A percentile compares a stretch with the other conserved stretches of the same genome.
These are phyloP conservation scores for Haplosporangium sp. DNA, from an alignment of 371 early-diverging fungal species.

Conservation along the genomic window DNA sequence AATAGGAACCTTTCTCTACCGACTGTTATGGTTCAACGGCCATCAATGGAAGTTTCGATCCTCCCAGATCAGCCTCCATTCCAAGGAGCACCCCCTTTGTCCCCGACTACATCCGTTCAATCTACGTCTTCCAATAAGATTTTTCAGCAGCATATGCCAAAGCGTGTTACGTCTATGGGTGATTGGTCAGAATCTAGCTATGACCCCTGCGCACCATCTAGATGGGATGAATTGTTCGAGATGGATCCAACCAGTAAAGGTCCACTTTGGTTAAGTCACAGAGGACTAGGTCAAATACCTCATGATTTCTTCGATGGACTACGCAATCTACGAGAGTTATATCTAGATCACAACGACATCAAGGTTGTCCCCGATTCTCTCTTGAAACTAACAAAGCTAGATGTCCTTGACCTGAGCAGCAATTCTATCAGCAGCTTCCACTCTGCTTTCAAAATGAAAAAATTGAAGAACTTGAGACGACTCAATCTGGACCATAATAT, in stretches of 20 bases:
- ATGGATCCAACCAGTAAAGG: slow-evolving; percentile 56
- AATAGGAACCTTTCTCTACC: slow-evolving; percentile 18
- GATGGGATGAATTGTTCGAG: slow-evolving; percentile 55
- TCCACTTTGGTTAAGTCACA: slow-evolving; percentile 46
- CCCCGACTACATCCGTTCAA: slow-evolving; percentile 20
- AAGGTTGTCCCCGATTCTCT: slow-evolving; percentile 57
- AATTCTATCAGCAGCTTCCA: slow-evolving; percentile 60
- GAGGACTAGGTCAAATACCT: slow-evolving; percentile 52
- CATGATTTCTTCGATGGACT: slow-evolving; percentile 59
- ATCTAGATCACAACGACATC: slow-evolving; percentile 57
- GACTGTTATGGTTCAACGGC: slow-evolving; percentile 28
- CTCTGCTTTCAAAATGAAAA: slow-evolving; percentile 57
- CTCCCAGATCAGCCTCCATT: slow-evolving; percentile 36
- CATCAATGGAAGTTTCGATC: slow-evolving; percentile 34
- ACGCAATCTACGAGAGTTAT: slow-evolving; percentile 52
- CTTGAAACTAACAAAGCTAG: slow-evolving; percentile 61
- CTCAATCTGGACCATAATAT: slow-evolving; percentile 58
- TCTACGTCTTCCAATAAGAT: slow-evolving; percentile 21
- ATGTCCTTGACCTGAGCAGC: slow-evolving; percentile 61
- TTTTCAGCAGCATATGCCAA: slow-evolving; percentile 1
- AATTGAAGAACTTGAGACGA: slow-evolving; percentile 53
- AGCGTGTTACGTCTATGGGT: slow-evolving; percentile 20
- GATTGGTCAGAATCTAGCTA: slow-evolving; percentile 55
- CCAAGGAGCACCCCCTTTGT: slow-evolving; percentile 17
- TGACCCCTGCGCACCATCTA: slow-evolving; percentile 48